Evolutionary conservation across 306 rosid genomes (phyloP).

Genomic region (Prunus persica): DNA sequence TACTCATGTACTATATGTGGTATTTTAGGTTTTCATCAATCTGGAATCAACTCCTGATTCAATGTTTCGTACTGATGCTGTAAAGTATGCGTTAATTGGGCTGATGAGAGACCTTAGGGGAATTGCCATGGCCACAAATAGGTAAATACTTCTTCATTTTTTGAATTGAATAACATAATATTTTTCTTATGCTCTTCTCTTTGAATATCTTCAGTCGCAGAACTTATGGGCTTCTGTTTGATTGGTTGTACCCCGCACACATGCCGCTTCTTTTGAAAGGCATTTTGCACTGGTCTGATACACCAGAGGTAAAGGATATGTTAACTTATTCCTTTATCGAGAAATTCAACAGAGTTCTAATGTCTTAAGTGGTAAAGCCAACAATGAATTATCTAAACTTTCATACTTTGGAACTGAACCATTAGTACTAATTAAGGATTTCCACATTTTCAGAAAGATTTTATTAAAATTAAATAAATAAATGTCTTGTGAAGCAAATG

Average conservation of each 20-base stretch:
- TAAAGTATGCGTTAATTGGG: constrained; percentile 80
- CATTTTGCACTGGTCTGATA: constrained; percentile 90
- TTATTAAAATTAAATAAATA: not conserved
- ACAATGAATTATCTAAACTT: not conserved
- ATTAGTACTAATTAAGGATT: not conserved
- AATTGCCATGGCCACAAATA: constrained; percentile 96
- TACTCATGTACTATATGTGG: constrained; percentile 14
- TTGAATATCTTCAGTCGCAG: constrained; percentile 69
- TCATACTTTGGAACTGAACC: not conserved
- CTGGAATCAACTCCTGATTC: constrained; percentile 94
- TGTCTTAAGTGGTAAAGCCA: not conserved
- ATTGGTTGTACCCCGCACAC: constrained; percentile 96
- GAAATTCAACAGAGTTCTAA: not conserved
- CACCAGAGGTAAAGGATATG: constrained; percentile 74
- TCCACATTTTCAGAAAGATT: not conserved
- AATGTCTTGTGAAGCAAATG: not conserved
- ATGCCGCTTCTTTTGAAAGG: constrained; percentile 87
- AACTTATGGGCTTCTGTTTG: constrained; percentile 90
- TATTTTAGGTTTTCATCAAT: constrained; percentile 70
- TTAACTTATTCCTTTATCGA: not conserved
- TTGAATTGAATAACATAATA: constrained; percentile 11
- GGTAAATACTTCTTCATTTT: constrained; percentile 42
- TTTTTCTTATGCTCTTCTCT: constrained; percentile 15
- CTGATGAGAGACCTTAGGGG: constrained; percentile 98
- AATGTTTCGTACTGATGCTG: constrained; percentile 83